phyloP scores from a whole-genome alignment of 768 basidiomycete species.

The Lactarius indigo region DNA sequence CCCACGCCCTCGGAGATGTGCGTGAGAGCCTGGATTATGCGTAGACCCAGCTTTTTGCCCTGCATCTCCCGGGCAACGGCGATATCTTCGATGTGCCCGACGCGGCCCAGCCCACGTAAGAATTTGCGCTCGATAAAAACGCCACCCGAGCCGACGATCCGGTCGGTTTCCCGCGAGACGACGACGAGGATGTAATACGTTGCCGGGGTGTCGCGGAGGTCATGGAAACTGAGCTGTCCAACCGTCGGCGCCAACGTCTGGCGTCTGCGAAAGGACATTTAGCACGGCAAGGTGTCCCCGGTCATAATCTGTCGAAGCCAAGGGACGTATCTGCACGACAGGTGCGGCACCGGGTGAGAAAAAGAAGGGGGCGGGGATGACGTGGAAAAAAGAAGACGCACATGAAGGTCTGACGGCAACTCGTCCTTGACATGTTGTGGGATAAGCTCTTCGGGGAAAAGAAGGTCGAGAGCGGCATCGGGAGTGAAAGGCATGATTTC shows the following conservation, averaged over 20 bases:
- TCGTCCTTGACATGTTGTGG: constrained; percentile 55
- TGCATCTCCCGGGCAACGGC: constrained; percentile 86
- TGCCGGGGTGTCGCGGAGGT: constrained; percentile 46
- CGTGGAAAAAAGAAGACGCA: constrained; percentile 34
- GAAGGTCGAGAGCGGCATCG: constrained; percentile 66
- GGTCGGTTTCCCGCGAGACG: constrained; percentile 66
- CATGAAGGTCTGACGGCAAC: constrained; percentile 65
- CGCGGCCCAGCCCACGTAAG: constrained; percentile 74
- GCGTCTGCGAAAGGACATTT: constrained; percentile 63
- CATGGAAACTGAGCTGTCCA: constrained; percentile 72
- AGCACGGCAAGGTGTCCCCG: constrained; percentile 86
- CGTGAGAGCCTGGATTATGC: constrained; percentile 83
- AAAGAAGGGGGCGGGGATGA: background rate
- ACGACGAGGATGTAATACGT: constrained; percentile 89
- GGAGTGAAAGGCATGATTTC: constrained; percentile 47
- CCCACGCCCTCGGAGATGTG: constrained; percentile 76
- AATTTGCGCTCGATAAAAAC: constrained; percentile 95
- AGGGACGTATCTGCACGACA: constrained; percentile 71
- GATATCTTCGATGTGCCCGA: constrained; percentile 98
- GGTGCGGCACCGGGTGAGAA: background rate
- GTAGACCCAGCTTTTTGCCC: constrained; percentile 87
- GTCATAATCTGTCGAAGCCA: constrained; percentile 77
- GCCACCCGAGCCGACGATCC: constrained; percentile 78
- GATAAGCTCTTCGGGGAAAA: constrained; percentile 73
- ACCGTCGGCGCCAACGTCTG: constrained; percentile 59